These are phyloP conservation scores for Arctostaphylos glauca DNA, from an alignment of 148 eudicot genomes.

Conservation along the genomic window DNA sequence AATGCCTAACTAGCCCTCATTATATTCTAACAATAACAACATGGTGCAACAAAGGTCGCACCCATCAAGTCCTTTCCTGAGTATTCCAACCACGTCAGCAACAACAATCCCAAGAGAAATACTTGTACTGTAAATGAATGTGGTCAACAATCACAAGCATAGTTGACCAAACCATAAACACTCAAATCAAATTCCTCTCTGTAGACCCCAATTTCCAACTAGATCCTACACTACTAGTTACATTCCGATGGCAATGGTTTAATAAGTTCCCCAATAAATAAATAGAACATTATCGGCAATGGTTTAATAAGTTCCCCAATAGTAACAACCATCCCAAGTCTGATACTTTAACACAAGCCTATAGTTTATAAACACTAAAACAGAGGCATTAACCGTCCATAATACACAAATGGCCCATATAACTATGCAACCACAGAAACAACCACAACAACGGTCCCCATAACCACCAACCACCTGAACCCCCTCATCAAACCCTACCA, in stretches of 20 bases:
- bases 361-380: background rate
- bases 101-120: slow-evolving; percentile 62
- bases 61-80: slow-evolving; percentile 71
- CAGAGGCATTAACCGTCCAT: slow-evolving; percentile 55
- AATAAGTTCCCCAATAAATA: background rate
- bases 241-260: background rate
- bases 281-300: background rate
- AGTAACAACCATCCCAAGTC: background rate
- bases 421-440: slow-evolving; percentile 57
- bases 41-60: slow-evolving; percentile 80
- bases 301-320: background rate
- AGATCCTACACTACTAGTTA: slow-evolving; percentile 20
- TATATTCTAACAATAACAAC: slow-evolving; percentile 51
- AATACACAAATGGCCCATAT: slow-evolving; percentile 77
- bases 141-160: slow-evolving; percentile 77
- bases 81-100: slow-evolving; percentile 55
- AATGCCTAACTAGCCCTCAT: too few relatives aligned
- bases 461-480: slow-evolving; percentile 50
- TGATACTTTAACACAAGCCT: background rate
- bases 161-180: slow-evolving; percentile 73
- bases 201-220: slow-evolving; percentile 25
- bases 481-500: slow-evolving; percentile 69
- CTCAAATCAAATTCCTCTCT: slow-evolving; percentile 58
- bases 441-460: slow-evolving; percentile 64
- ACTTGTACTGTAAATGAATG: slow-evolving; percentile 83